phyloP scores from a whole-genome alignment of 441 rosid species.

The Mallotus japonicus region DNA sequence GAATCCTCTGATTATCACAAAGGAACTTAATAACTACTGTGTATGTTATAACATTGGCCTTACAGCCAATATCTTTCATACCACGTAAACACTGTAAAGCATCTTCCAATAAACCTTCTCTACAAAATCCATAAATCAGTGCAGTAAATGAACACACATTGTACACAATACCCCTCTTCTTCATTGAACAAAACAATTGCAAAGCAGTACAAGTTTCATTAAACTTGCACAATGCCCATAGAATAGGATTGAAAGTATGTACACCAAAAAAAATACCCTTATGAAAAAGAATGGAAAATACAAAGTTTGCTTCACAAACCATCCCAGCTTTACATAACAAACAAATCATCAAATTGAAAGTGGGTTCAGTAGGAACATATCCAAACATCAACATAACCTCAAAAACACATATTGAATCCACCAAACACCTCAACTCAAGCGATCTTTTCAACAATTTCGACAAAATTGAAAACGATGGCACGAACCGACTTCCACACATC shows the following conservation, averaged over 20 bases:
- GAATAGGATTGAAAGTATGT: constrained; percentile 32
- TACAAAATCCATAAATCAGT: constrained; percentile 42
- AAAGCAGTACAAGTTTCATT: constrained; percentile 29
- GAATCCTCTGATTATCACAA: constrained; percentile 29
- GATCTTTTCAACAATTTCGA: constrained; percentile 31
- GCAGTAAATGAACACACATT: constrained; percentile 43
- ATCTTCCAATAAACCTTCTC: constrained; percentile 31
- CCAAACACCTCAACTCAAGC: constrained; percentile 21
- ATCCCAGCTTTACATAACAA: constrained; percentile 31
- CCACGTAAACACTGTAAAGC: constrained; percentile 29
- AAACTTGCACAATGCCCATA: constrained; percentile 44
- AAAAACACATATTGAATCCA: constrained; percentile 27
- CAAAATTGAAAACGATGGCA: constrained; percentile 34
- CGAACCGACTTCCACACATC: constrained; percentile 31
- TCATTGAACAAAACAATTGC: constrained; percentile 31
- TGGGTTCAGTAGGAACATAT: constrained; percentile 29
- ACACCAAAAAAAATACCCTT: constrained; percentile 29
- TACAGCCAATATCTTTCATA: constrained; percentile 30
- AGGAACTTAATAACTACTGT: constrained; percentile 40
- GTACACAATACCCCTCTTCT: constrained; percentile 34
- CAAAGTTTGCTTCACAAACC: constrained; percentile 27
- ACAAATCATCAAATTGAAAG: constrained; percentile 28
- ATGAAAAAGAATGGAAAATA: constrained; percentile 25
- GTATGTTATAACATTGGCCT: constrained; percentile 38
- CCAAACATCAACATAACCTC: constrained; percentile 31